A percentile compares a stretch with the other conserved stretches of the same genome.
Evolutionary conservation across 345 rosid genomes (phyloP).

Genomic region (Moricandia arvensis): DNA sequence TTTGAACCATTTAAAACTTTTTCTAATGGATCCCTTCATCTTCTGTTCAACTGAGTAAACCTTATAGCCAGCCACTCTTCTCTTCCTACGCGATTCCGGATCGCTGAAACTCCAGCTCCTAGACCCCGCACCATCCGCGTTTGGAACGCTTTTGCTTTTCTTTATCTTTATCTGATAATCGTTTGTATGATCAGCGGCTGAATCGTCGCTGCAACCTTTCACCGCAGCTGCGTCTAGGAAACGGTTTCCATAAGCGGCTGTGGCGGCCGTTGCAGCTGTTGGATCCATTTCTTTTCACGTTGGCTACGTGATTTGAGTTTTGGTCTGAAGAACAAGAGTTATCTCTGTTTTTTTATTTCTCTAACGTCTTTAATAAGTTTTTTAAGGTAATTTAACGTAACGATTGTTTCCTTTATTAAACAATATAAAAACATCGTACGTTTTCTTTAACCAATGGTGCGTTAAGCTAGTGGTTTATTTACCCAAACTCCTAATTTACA

Average conservation of each 20-base stretch:
- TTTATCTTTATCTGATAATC: conserved; percentile 26
- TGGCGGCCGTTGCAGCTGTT: background rate
- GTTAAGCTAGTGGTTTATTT: too few species aligned
- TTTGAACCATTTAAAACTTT: conserved; percentile 91
- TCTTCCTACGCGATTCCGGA: conserved; percentile 90
- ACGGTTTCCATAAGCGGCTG: conserved; percentile 8
- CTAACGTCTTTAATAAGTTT: background rate
- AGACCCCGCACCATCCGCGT: conserved; percentile 22
- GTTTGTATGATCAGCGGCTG: conserved; percentile 17
- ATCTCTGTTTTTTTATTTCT: background rate
- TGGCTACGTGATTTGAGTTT: conserved; percentile 6
- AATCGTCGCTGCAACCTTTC: background rate
- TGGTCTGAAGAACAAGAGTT: conserved; percentile 16
- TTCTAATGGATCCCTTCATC: conserved; percentile 82
- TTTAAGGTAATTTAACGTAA: background rate
- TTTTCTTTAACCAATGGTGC: too few species aligned
- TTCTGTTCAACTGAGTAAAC: conserved; percentile 81
- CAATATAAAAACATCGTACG: background rate
- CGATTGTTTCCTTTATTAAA: background rate
- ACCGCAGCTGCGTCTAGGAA: background rate
- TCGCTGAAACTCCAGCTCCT: conserved; percentile 71
- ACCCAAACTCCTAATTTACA: too few species aligned
- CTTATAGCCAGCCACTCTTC: conserved; percentile 83
- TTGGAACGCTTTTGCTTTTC: conserved; percentile 35
- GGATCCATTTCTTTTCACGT: conserved; percentile 29